phyloP scores from a whole-genome alignment of 2,329 filamentous ascomycete genomes.

The Dactylellina cionopaga region DNA sequence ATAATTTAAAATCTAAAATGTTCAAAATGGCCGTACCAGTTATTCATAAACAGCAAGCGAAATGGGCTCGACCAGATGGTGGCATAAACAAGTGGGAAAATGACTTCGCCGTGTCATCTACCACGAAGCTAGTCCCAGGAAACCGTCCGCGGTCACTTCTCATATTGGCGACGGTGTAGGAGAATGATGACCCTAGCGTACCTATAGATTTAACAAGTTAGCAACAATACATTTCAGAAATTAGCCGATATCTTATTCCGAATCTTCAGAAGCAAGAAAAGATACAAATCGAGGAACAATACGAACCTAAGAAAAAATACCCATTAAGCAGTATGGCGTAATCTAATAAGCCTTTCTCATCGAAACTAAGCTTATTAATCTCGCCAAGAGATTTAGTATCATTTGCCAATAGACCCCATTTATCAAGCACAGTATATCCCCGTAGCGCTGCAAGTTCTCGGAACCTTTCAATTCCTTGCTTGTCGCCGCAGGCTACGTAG shows the following conservation, averaged over 20 bases:
- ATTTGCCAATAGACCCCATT: slow-evolving; percentile 35
- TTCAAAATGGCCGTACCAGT: not conserved
- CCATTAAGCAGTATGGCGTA: slow-evolving; percentile 34
- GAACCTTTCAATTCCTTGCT: slow-evolving; percentile 20
- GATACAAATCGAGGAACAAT: slow-evolving; percentile 6
- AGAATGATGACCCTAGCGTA: slow-evolving; percentile 36
- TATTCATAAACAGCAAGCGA: slow-evolving; percentile 32
- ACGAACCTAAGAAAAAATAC: slow-evolving; percentile 44
- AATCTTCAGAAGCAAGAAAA: not conserved
- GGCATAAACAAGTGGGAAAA: slow-evolving; percentile 42
- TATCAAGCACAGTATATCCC: slow-evolving; percentile 38
- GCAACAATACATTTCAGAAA: slow-evolving; percentile 1
- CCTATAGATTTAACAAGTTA: slow-evolving; percentile 23
- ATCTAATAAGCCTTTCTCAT: slow-evolving; percentile 32
- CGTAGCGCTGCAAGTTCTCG: slow-evolving; percentile 27
- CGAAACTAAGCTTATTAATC: slow-evolving; percentile 28
- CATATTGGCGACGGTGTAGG: slow-evolving; percentile 38
- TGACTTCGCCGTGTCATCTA: slow-evolving; percentile 30
- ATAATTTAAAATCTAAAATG: too few species aligned
- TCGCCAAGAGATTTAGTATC: slow-evolving; percentile 21
- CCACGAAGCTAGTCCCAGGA: slow-evolving; percentile 33
- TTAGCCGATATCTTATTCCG: not conserved
- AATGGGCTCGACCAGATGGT: slow-evolving; percentile 26
- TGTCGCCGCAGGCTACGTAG: slow-evolving; percentile 28
- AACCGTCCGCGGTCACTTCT: slow-evolving; percentile 32